A percentile compares a stretch with the other conserved stretches of the same genome.
phyloP scores from a whole-genome alignment of 140 eudicot genomes.

The Ambrosia hybrid region DNA sequence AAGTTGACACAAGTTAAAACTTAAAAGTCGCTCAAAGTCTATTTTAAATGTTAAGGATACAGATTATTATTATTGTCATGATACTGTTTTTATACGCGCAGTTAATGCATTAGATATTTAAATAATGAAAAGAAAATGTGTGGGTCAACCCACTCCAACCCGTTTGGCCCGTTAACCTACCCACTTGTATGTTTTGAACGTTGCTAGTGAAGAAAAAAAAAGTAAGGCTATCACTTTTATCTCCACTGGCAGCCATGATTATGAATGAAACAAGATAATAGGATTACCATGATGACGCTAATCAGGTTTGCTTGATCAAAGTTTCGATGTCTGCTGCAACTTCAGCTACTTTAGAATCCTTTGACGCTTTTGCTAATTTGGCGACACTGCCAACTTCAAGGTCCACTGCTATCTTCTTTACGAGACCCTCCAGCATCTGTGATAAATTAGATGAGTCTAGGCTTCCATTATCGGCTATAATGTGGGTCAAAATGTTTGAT shows the following conservation, averaged over 20 bases:
- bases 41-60: not conserved
- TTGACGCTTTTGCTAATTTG: slow-evolving; percentile 77
- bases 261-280: not conserved
- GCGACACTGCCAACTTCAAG: slow-evolving; percentile 78
- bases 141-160: no score
- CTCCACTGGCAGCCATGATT: not conserved
- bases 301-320: slow-evolving; percentile 48
- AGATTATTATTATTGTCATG: not conserved
- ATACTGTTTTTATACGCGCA: not conserved
- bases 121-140: no score
- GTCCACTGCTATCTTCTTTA: slow-evolving; percentile 83
- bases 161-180: not conserved
- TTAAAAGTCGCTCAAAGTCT: not conserved
- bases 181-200: not conserved
- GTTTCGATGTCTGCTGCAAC: slow-evolving; percentile 80
- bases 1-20: not conserved
- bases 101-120: not conserved
- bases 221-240: not conserved
- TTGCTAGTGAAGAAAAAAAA: not conserved
- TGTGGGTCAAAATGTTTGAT: no score
- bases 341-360: slow-evolving; percentile 78
- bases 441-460: not conserved
- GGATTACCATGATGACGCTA: slow-evolving; percentile 23
- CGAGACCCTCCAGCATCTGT: slow-evolving; percentile 87
- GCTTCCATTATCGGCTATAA: no score